These are phyloP conservation scores for Cladosporium sp. DNA, from an alignment of 2,329 filamentous ascomycete species.

Conservation along the genomic window DNA sequence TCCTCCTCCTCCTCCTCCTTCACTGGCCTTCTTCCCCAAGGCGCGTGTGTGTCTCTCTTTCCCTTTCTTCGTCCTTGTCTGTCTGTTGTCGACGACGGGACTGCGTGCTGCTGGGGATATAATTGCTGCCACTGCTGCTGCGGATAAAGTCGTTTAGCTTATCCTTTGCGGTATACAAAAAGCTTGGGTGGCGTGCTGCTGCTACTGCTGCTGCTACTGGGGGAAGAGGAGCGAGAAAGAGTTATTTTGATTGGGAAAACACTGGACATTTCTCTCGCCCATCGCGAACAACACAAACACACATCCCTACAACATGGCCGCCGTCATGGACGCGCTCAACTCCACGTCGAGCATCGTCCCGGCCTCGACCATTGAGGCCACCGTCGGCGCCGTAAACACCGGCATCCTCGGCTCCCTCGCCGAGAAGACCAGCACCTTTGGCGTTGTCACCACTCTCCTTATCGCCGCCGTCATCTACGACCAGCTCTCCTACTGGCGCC, in stretches of 20 bases:
- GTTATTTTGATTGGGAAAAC: background rate
- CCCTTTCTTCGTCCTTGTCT: background rate
- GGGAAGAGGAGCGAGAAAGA: background rate
- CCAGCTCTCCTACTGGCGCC: slow-evolving; percentile 55
- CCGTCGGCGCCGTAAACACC: slow-evolving; percentile 49
- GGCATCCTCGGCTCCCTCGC: slow-evolving; percentile 53
- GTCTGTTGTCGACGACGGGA: no score
- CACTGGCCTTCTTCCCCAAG: background rate
- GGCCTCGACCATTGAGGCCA: slow-evolving; percentile 50
- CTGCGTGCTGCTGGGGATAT: no score
- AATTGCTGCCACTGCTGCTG: no score
- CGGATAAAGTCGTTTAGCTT: no score
- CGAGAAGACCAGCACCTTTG: slow-evolving; percentile 59
- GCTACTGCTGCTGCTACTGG: background rate
- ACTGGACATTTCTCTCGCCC: background rate
- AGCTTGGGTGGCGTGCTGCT: background rate
- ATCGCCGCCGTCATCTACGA: slow-evolving; percentile 76
- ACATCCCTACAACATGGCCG: slow-evolving; percentile 23
- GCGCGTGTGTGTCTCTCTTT: background rate
- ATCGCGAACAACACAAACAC: background rate
- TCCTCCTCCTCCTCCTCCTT: background rate
- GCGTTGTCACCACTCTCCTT: slow-evolving; percentile 66
- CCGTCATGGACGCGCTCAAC: slow-evolving; percentile 31
- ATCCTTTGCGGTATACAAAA: background rate
- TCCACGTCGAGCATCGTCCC: slow-evolving; percentile 25